Conservation (phyloP, 768 basidiomycete species). For the Amanita fuliginea region DNA sequence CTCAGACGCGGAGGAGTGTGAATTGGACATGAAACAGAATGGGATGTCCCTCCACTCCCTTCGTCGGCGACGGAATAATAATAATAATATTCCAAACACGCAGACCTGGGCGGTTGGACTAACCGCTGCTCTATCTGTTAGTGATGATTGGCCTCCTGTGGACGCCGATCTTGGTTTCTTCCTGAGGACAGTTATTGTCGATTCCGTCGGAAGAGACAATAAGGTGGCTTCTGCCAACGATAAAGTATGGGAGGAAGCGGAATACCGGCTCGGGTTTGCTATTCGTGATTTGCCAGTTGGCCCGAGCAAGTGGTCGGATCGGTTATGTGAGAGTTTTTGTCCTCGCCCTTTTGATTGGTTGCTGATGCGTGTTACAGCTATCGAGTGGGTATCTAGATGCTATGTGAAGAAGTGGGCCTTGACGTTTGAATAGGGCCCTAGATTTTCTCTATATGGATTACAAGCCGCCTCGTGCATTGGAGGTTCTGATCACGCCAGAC, state of each 20-base stretch:
- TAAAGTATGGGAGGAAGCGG: constrained; percentile 46
- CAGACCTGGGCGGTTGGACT: constrained; percentile 61
- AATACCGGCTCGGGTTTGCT: constrained; percentile 74
- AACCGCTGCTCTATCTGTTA: constrained; percentile 57
- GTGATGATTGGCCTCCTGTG: constrained; percentile 79
- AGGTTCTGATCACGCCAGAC: constrained; percentile 57
- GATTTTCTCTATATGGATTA: constrained; percentile 90
- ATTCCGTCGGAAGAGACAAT: constrained; percentile 45
- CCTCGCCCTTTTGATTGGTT: constrained; percentile 1
- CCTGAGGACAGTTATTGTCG: constrained; percentile 75
- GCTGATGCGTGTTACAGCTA: constrained; percentile 29
- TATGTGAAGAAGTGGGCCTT: constrained; percentile 2
- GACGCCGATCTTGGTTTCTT: constrained; percentile 79
- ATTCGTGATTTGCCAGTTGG: constrained; percentile 62
- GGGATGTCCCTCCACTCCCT: constrained; percentile 23
- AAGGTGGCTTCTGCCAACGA: constrained; percentile 11
- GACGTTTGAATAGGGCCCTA: constrained; percentile 44
- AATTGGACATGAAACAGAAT: constrained; percentile 23
- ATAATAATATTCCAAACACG: constrained; percentile 15
- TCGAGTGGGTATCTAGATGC: constrained; percentile 19
- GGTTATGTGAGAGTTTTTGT: constrained; percentile 51
- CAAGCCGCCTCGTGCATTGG: constrained; percentile 72
- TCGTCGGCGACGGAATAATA: constrained; percentile 18
- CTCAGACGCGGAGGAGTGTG: constrained; percentile 53
- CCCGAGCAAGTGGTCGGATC: constrained; percentile 68